Conservation (phyloP, 192 early-diverging fungal genomes). For the Spizellomyces punctatus region DNA sequence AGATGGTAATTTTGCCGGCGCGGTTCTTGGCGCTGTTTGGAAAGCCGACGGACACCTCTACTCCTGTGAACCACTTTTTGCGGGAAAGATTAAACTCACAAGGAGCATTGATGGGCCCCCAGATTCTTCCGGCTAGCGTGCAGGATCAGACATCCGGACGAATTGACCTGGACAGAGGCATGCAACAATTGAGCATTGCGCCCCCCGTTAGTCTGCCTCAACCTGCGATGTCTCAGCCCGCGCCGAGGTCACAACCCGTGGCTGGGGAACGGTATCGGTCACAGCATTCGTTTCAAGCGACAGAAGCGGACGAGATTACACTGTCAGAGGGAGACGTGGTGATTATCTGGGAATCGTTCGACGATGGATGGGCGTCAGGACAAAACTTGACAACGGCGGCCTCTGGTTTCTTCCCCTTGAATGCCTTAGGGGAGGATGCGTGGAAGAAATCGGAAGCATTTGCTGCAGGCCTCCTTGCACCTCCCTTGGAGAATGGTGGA, state of each 20-base stretch:
- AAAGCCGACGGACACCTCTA: neutral
- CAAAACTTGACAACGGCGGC: constrained; percentile 14
- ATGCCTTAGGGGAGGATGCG: constrained; percentile 15
- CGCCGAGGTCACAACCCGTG: neutral
- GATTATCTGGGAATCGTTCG: constrained; percentile 26
- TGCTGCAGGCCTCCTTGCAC: constrained; percentile 15
- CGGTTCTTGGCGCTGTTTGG: neutral
- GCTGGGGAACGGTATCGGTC: constrained; percentile 21
- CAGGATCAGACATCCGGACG: no score
- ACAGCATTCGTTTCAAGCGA: constrained; percentile 9
- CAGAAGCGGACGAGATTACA: constrained; percentile 27
- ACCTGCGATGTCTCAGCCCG: neutral
- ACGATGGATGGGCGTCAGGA: constrained; percentile 39
- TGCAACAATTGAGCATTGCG: neutral
- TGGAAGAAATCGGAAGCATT: constrained; percentile 17
- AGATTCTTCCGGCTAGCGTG: neutral
- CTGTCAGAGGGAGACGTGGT: constrained; percentile 26
- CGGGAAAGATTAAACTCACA: neutral
- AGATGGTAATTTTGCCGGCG: constrained; percentile 6
- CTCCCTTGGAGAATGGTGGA: constrained; percentile 3
- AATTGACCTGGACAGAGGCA: no score
- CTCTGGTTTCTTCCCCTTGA: constrained; percentile 32
- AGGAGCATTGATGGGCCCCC: neutral
- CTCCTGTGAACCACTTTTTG: neutral
- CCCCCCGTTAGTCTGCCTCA: neutral